Percentiles rank a stretch among this genome's conserved stretches.
Conservation (phyloP, 495 filamentous ascomycete species). For the Terfezia boudieri region DNA sequence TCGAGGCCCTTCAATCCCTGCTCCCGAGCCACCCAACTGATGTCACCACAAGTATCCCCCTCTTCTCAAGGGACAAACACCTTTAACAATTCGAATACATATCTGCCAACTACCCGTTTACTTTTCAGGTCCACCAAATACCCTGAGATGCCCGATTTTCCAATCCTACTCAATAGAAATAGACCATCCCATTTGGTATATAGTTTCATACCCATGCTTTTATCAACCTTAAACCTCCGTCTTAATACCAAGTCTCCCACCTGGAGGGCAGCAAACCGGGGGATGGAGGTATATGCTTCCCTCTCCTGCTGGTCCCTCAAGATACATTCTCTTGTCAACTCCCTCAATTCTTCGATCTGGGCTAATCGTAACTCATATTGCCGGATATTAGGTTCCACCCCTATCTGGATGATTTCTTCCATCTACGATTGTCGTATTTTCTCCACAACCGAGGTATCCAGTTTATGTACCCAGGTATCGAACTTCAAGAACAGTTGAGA, state of each 20-base stretch:
- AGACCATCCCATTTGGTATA: constrained; percentile 1
- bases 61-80: not conserved
- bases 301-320: not conserved
- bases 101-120: not conserved
- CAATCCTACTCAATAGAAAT: not conserved
- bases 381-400: not conserved
- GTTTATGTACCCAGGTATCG: not conserved
- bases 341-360: not conserved
- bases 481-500: not conserved
- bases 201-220: too few relatives aligned
- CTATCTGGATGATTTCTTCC: not conserved
- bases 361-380: not conserved
- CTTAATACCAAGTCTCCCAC: not conserved
- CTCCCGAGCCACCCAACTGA: too few relatives aligned
- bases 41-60: too few relatives aligned
- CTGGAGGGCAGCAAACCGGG: not conserved
- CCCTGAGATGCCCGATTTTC: not conserved
- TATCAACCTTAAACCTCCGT: not conserved
- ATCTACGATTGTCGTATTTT: not conserved
- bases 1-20: too few relatives aligned
- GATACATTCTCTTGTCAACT: not conserved
- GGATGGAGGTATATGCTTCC: not conserved
- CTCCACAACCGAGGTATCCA: not conserved
- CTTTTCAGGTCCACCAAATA: not conserved
- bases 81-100: not conserved